phyloP scores from a whole-genome alignment of 2,329 filamentous ascomycete species.

The Colletotrichum sp. region DNA sequence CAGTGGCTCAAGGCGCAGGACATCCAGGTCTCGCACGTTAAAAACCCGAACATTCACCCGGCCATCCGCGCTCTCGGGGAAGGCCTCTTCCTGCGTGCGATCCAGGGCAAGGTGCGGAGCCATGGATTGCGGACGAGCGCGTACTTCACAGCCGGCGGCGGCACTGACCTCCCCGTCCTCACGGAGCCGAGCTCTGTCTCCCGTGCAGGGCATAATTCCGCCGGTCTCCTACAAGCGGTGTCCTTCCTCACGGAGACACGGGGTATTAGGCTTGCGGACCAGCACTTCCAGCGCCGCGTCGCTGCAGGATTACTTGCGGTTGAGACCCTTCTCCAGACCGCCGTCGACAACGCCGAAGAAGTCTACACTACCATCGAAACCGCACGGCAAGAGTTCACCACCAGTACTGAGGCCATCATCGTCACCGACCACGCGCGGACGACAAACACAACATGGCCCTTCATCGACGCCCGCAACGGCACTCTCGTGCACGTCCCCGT shows the following conservation, averaged over 20 bases:
- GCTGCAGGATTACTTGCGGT: conserved; percentile 29
- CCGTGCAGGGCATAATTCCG: not conserved
- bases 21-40: conserved; percentile 33
- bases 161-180: conserved; percentile 26
- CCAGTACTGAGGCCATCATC: conserved; percentile 26
- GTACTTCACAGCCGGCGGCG: conserved; percentile 26
- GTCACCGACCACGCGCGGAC: conserved; percentile 27
- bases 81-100: conserved; percentile 28
- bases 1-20: conserved; percentile 27
- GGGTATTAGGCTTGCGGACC: conserved; percentile 31
- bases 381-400: conserved; percentile 29
- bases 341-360: conserved; percentile 29
- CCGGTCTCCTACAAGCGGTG: conserved; percentile 28
- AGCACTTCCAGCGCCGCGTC: conserved; percentile 33
- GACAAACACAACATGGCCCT: conserved; percentile 24
- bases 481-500: conserved; percentile 29
- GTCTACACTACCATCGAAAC: conserved; percentile 29
- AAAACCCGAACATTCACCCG: conserved; percentile 35
- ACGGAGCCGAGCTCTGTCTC: conserved; percentile 30
- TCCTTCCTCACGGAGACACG: conserved; percentile 32
- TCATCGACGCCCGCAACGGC: conserved; percentile 30
- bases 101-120: conserved; percentile 28
- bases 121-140: conserved; percentile 30
- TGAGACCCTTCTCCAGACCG: conserved; percentile 29
- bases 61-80: conserved; percentile 31